These are phyloP conservation scores for Rosa chinensis DNA, from an alignment of 306 rosid species.

Conservation along the genomic window DNA sequence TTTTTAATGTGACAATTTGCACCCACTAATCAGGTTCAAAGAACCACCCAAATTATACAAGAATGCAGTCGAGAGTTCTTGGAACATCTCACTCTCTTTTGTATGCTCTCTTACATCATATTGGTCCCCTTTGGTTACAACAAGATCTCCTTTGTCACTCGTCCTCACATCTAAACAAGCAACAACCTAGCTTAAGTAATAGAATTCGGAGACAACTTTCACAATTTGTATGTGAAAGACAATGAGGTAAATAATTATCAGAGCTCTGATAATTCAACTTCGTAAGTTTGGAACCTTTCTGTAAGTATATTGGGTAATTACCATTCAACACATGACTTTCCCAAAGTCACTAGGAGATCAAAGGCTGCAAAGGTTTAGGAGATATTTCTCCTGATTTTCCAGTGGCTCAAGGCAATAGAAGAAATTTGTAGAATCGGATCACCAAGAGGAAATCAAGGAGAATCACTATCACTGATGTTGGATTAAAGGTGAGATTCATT, in stretches of 20 bases:
- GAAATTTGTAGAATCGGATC: no score
- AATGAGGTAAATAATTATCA: not conserved
- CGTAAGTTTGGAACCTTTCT: constrained; percentile 83
- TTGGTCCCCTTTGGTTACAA: constrained; percentile 99
- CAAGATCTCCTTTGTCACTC: constrained; percentile 92
- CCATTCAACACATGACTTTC: no score
- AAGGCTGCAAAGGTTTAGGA: no score
- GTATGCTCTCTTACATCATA: constrained; percentile 93
- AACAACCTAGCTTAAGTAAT: constrained; percentile 59
- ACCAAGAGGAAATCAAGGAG: no score
- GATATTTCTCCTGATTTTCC: no score
- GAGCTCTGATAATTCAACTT: constrained; percentile 23
- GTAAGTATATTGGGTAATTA: no score
- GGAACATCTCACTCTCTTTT: constrained; percentile 75
- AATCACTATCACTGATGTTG: no score
- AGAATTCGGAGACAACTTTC: constrained; percentile 15
- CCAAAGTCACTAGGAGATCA: no score
- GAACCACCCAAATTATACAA: not conserved
- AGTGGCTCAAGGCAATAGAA: no score
- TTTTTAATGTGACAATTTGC: not conserved
- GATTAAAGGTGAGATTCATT: no score
- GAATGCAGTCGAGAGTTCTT: constrained; percentile 14
- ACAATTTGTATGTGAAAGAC: not conserved
- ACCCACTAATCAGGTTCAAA: constrained; percentile 3
- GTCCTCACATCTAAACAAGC: constrained; percentile 97